These are phyloP conservation scores for Solanum tacnaense DNA, from an alignment of 257 asterid species.

Conservation along the genomic window DNA sequence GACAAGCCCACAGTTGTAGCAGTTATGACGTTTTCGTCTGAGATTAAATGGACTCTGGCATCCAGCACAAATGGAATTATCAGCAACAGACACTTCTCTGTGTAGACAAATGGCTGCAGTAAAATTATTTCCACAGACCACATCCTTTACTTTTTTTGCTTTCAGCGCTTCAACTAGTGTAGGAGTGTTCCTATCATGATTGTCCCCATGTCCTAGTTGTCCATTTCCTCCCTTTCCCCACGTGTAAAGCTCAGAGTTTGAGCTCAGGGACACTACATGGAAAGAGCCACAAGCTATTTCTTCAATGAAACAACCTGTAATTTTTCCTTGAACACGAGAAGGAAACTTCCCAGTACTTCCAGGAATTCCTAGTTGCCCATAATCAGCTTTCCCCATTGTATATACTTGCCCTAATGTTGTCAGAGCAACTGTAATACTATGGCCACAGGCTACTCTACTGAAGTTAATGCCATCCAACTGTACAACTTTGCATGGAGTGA, in stretches of 20 bases:
- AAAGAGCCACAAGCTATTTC: slow-evolving; percentile 67
- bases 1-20: slow-evolving; percentile 70
- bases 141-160: slow-evolving; percentile 42
- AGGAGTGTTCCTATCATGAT: slow-evolving; percentile 35
- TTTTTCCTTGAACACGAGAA: slow-evolving; percentile 28
- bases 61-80: slow-evolving; percentile 32
- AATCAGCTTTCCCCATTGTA: slow-evolving; percentile 42
- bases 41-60: slow-evolving; percentile 47
- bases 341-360: slow-evolving; percentile 24
- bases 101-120: slow-evolving; percentile 57
- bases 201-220: slow-evolving; percentile 68
- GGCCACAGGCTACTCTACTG: slow-evolving; percentile 64
- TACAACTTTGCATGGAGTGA: slow-evolving; percentile 28
- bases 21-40: slow-evolving; percentile 51
- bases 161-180: slow-evolving; percentile 46
- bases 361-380: slow-evolving; percentile 33
- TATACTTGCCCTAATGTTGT: slow-evolving; percentile 52
- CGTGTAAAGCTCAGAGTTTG: slow-evolving; percentile 52
- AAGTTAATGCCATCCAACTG: slow-evolving; percentile 24
- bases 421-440: slow-evolving; percentile 54
- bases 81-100: slow-evolving; percentile 11
- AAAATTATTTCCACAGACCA: slow-evolving; percentile 51
- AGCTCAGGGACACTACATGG: slow-evolving; percentile 54
- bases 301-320: slow-evolving; percentile 27
- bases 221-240: slow-evolving; percentile 74